Conservation (phyloP, 1,284 basidiomycete species). For the Abortiporus biennis region DNA sequence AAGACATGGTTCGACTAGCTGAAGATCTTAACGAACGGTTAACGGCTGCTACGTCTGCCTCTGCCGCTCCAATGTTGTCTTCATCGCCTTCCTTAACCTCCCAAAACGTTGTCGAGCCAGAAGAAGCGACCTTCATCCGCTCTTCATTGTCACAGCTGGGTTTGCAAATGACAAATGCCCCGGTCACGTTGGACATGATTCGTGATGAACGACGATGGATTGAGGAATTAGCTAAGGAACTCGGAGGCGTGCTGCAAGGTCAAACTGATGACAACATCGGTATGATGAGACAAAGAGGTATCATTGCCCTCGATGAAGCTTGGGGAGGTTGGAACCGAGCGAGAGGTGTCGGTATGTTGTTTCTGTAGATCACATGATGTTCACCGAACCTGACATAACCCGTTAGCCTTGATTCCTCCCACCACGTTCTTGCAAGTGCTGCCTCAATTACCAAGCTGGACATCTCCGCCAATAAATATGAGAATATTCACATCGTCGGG, state of each 20-base stretch:
- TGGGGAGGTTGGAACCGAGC: conserved; percentile 99
- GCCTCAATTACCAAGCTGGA: conserved; percentile 62
- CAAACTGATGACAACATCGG: conserved; percentile 34
- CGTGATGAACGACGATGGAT: conserved; percentile 78
- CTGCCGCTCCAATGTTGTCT: conserved; percentile 13
- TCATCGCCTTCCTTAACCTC: conserved; percentile 16
- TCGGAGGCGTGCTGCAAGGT: conserved; percentile 70
- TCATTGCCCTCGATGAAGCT: conserved; percentile 89
- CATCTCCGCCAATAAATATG: conserved; percentile 60
- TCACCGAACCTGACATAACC: conserved; percentile 4
- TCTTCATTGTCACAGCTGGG: conserved; percentile 88
- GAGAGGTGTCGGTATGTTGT: conserved; percentile 77
- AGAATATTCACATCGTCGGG: conserved; percentile 67
- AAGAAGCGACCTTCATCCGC: conserved; percentile 83
- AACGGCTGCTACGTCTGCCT: conserved; percentile 43
- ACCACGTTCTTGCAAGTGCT: conserved; percentile 74
- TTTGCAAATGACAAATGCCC: conserved; percentile 66
- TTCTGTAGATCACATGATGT: conserved; percentile 5
- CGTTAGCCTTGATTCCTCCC: conserved; percentile 80
- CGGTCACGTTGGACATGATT: conserved; percentile 90
- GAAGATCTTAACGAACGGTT: conserved; percentile 84
- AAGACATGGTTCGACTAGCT: conserved; percentile 89
- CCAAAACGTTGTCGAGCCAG: conserved; percentile 41
- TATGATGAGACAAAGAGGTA: conserved; percentile 65
- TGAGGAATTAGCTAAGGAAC: conserved; percentile 79